Percentiles rank a stretch among this genome's conserved stretches.
These are phyloP conservation scores for Kwoniella botswanensis DNA, from an alignment of 768 basidiomycete species.

Conservation along the genomic window DNA sequence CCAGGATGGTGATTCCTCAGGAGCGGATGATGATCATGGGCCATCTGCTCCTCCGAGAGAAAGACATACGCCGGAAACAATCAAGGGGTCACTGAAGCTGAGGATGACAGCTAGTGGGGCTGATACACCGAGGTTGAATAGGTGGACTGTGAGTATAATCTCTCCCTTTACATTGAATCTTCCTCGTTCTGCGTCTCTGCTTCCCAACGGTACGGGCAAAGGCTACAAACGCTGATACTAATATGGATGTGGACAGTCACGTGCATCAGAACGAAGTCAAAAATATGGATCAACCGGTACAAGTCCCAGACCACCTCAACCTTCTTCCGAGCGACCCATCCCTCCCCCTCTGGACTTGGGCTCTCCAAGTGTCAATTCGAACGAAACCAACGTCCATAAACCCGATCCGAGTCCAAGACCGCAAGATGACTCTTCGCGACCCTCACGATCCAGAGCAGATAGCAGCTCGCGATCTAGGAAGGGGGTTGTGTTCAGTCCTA, in stretches of 20 bases:
- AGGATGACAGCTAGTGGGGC: constrained; percentile 3
- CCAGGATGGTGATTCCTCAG: constrained; percentile 65
- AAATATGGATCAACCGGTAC: constrained; percentile 28
- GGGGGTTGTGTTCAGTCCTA: constrained; percentile 22
- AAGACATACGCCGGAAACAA: constrained; percentile 14
- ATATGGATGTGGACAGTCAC: neutral
- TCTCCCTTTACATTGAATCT: neutral
- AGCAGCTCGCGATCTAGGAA: constrained; percentile 6
- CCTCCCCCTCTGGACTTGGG: constrained; percentile 47
- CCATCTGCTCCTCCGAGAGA: constrained; percentile 42
- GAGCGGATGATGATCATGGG: constrained; percentile 64
- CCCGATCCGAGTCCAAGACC: constrained; percentile 12
- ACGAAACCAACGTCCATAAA: neutral
- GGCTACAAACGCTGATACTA: too few species aligned
- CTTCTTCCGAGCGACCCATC: neutral
- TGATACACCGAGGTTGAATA: constrained; percentile 13
- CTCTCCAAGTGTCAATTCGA: constrained; percentile 22
- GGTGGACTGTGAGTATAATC: constrained; percentile 12
- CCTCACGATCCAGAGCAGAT: constrained; percentile 5
- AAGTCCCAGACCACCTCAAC: constrained; percentile 25
- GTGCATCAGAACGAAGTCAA: constrained; percentile 22
- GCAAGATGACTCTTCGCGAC: neutral
- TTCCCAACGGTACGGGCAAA: too few species aligned
- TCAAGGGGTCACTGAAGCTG: constrained; percentile 14
- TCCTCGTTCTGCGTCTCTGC: neutral